A percentile compares a stretch with the other conserved stretches of the same genome.
Conservation (phyloP, 768 basidiomycete genomes). For the Tricholoma hemisulphureum region DNA sequence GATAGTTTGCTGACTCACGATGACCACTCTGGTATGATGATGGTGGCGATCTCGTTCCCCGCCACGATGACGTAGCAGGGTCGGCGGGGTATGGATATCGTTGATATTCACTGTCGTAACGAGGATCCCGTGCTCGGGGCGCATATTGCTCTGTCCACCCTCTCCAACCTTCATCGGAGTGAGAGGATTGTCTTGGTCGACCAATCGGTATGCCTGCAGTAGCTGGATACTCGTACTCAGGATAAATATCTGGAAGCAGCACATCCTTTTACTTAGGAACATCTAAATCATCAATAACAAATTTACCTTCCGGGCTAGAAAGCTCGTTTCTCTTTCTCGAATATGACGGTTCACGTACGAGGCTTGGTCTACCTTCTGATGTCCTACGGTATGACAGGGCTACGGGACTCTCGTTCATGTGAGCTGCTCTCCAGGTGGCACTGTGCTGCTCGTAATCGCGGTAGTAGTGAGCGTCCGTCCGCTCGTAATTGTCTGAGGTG, state of each 20-base stretch:
- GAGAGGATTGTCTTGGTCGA: slow-evolving; percentile 11
- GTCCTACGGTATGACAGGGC: slow-evolving; percentile 12
- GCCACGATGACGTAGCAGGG: slow-evolving; percentile 4
- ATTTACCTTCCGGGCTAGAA: slow-evolving; percentile 10
- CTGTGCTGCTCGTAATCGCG: slow-evolving; percentile 13
- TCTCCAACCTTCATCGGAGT: slow-evolving; percentile 16
- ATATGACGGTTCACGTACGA: slow-evolving; percentile 18
- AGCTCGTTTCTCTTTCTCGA: slow-evolving; percentile 8
- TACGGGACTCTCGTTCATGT: slow-evolving; percentile 12
- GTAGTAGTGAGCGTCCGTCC: slow-evolving; percentile 4
- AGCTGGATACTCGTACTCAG: slow-evolving; percentile 11
- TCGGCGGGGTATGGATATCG: slow-evolving; percentile 13
- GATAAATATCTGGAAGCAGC: slow-evolving; percentile 10
- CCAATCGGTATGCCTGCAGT: slow-evolving; percentile 18
- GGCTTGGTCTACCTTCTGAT: slow-evolving; percentile 11
- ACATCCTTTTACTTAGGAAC: background rate
- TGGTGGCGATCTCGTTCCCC: slow-evolving; percentile 13
- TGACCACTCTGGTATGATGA: slow-evolving; percentile 16
- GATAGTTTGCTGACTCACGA: slow-evolving; percentile 11
- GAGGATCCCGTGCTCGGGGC: slow-evolving; percentile 10
- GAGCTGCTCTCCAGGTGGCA: slow-evolving; percentile 19
- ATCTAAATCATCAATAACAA: background rate
- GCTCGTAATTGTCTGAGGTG: slow-evolving; percentile 1
- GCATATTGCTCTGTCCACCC: slow-evolving; percentile 11
- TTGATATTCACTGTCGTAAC: slow-evolving; percentile 8